Evolutionary conservation across 2,329 filamentous ascomycete genomes (phyloP), one percentile per base, ranked within the genome.

Genomic region (Aureobasidium sp.): DNA sequence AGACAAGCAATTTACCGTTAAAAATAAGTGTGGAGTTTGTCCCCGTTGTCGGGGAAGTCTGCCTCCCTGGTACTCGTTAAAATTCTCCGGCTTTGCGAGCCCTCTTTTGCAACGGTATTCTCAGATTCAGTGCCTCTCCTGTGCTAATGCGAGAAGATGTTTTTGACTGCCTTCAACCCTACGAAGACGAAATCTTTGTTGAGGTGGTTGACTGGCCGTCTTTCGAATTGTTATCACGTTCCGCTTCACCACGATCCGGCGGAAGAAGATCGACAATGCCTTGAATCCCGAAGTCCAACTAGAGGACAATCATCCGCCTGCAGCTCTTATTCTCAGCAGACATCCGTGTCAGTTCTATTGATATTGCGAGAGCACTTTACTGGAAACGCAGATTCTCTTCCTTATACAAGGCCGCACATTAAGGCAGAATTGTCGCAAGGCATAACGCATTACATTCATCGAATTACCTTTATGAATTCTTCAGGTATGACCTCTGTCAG

Each of bases 21-120:
- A 47, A 58, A 58, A 58, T 34, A 39, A 58, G 54, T 58, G 42
- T 58, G 54, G 42, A 58, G 42, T 58, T 48, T 32, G 39, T 44
- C 37, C 53, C 53, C 16, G 29, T 45, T 27, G 39, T 57, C 39
- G 53, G 53, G 53, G 53, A 47, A 58, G 10, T 34, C 36, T 37
- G 29, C 21, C 32, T 41, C 10, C 37, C 11, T 30, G 9, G 39
- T 29, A 48, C 25, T 44, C 53, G 36, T 27, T 11, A 29, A 54
- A 54, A 44, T 42, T 54, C 53, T 34, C 53, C 41, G 39, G n/a
- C 41, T 57, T 27, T 36, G 30, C 30, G 15, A 21, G 27, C 30
- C 29, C 30, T 57, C 53, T 21, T 55, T 42, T 44, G 39, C 41
- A 57, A 57, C 53, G 53, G 53, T 57, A 57, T 57, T 45, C 30